A percentile compares a stretch with the other conserved stretches of the same genome.
Conservation (phyloP, 1,284 basidiomycete genomes). For the Cutaneotrichosporon daszewskae region DNA sequence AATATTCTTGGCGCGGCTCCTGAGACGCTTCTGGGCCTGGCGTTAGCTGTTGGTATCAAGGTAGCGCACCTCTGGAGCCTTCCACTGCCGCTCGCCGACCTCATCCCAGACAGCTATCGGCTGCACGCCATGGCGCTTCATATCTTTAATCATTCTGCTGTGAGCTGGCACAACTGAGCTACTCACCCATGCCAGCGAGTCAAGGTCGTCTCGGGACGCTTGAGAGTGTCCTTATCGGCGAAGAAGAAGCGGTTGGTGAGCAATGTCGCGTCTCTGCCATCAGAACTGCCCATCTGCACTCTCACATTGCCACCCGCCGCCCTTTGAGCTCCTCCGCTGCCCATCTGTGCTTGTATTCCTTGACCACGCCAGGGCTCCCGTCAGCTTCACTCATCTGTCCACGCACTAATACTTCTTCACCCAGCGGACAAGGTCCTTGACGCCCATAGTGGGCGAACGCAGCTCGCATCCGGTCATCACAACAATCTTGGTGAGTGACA, state of each 20-base stretch:
- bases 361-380: conserved; percentile 30
- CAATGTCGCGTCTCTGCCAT: conserved; percentile 41
- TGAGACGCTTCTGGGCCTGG: conserved; percentile 19
- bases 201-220: conserved; percentile 26
- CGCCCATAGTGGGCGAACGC: conserved; percentile 38
- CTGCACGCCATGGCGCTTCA: conserved; percentile 31
- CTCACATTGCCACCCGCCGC: conserved; percentile 42
- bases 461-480: too few relatives aligned
- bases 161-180: conserved; percentile 3
- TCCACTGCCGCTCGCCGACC: conserved; percentile 43
- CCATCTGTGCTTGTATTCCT: conserved; percentile 29
- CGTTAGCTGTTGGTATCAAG: neutral
- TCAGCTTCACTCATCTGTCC: neutral
- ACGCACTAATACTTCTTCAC: conserved; percentile 33
- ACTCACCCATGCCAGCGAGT: conserved; percentile 45
- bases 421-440: conserved; percentile 37
- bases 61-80: conserved; percentile 37
- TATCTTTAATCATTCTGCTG: conserved; percentile 35
- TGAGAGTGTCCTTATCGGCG: conserved; percentile 20
- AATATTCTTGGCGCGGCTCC: conserved; percentile 19
- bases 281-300: neutral
- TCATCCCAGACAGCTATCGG: conserved; percentile 46
- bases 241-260: conserved; percentile 46
- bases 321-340: conserved; percentile 28
- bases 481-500: too few relatives aligned